phyloP scores from a whole-genome alignment of 257 asterid genomes.

The Nicotiana paniculata region DNA sequence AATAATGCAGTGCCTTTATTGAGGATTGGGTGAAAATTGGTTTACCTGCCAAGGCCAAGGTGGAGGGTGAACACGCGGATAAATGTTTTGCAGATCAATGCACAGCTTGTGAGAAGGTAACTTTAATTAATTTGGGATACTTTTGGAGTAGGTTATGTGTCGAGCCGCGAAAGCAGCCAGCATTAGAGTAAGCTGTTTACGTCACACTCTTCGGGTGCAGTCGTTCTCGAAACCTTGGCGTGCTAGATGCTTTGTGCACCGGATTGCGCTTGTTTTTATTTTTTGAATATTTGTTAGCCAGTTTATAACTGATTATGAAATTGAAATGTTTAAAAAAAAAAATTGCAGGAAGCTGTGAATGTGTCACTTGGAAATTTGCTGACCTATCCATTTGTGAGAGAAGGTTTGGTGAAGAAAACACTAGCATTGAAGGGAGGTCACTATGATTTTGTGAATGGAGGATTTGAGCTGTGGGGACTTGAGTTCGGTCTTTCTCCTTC shows the following conservation, averaged over 20 bases:
- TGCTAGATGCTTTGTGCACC: no score
- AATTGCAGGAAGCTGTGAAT: conserved; percentile 82
- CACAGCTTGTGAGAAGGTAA: conserved; percentile 67
- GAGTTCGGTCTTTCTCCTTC: conserved; percentile 68
- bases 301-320: not conserved
- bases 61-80: conserved; percentile 25
- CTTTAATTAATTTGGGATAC: not conserved
- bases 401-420: conserved; percentile 80
- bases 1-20: conserved; percentile 60
- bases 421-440: conserved; percentile 83
- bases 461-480: conserved; percentile 90
- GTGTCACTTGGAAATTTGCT: conserved; percentile 83
- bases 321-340: not conserved
- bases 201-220: no score
- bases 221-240: no score
- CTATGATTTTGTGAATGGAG: conserved; percentile 77
- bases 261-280: no score
- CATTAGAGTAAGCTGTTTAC: no score
- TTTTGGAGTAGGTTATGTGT: no score
- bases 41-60: conserved; percentile 78
- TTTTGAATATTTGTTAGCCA: no score
- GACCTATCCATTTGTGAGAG: conserved; percentile 82
- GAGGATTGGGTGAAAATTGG: conserved; percentile 91
- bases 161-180: no score
- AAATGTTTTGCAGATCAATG: conserved; percentile 46